Percentiles rank a stretch among this genome's conserved stretches.
Conservation (phyloP, 2,329 filamentous ascomycete species). For the Pseudogymnoascus sp. region DNA sequence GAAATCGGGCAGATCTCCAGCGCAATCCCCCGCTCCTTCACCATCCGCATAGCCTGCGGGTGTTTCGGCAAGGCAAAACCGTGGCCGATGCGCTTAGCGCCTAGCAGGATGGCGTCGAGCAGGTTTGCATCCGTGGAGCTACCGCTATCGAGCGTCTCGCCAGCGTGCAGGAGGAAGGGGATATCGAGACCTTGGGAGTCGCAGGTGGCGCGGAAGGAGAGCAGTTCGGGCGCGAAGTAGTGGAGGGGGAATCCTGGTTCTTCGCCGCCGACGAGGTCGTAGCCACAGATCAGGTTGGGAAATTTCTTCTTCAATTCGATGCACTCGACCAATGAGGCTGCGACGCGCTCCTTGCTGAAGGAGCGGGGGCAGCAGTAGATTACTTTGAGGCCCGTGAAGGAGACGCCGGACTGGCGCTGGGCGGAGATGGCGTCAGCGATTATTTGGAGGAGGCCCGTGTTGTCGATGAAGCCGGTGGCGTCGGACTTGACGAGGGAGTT, state of each 20-base stretch:
- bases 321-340: slow-evolving; percentile 51
- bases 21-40: slow-evolving; percentile 57
- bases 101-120: slow-evolving; percentile 58
- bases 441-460: slow-evolving; percentile 52
- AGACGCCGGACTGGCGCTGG: slow-evolving; percentile 33
- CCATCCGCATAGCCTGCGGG: slow-evolving; percentile 56
- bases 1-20: slow-evolving; percentile 73
- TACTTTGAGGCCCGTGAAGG: slow-evolving; percentile 60
- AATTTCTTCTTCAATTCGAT: slow-evolving; percentile 51
- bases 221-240: slow-evolving; percentile 47
- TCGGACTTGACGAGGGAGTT: slow-evolving; percentile 56
- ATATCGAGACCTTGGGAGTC: slow-evolving; percentile 43
- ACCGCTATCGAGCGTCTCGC: slow-evolving; percentile 63
- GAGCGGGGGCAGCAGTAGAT: slow-evolving; percentile 65
- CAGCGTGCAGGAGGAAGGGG: slow-evolving; percentile 70
- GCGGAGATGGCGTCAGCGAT: slow-evolving; percentile 47
- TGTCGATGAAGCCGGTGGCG: slow-evolving; percentile 44
- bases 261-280: slow-evolving; percentile 61
- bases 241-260: slow-evolving; percentile 53
- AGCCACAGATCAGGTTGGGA: slow-evolving; percentile 57
- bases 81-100: slow-evolving; percentile 64
- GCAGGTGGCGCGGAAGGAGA: slow-evolving; percentile 50
- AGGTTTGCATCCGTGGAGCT: slow-evolving; percentile 60
- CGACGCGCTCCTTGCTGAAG: slow-evolving; percentile 42
- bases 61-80: slow-evolving; percentile 64